Evolutionary conservation across 1,284 basidiomycete genomes (phyloP).

Genomic region (Amylostereum chailletii): DNA sequence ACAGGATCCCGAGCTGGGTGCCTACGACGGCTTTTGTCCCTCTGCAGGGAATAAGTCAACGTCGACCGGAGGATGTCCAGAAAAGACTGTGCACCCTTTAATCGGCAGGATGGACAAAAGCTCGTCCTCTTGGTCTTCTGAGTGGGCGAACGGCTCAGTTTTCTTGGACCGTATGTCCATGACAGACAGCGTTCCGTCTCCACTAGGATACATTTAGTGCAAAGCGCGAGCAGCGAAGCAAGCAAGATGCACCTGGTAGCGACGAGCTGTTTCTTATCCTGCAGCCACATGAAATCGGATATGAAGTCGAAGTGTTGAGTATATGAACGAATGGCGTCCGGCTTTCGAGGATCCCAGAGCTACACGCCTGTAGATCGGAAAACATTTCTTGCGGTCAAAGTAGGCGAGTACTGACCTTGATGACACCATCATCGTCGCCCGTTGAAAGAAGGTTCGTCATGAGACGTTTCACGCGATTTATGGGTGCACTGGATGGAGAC

Average conservation of each 20-base stretch:
- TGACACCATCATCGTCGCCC: slow-evolving; percentile 90
- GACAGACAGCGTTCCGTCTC: slow-evolving; percentile 86
- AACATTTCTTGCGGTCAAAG: neutral
- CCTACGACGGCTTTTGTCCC: slow-evolving; percentile 81
- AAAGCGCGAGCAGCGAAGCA: neutral
- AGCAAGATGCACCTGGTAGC: slow-evolving; percentile 63
- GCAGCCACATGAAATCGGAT: slow-evolving; percentile 84
- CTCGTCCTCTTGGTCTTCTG: slow-evolving; percentile 96
- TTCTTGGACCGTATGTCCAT: slow-evolving; percentile 83
- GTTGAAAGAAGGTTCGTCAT: slow-evolving; percentile 68
- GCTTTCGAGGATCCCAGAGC: slow-evolving; percentile 85
- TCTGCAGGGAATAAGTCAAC: slow-evolving; percentile 25
- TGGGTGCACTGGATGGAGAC: slow-evolving; percentile 54
- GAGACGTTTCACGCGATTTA: slow-evolving; percentile 74
- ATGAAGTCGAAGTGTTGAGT: slow-evolving; percentile 94
- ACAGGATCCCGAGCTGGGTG: slow-evolving; percentile 86
- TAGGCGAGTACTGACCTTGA: slow-evolving; percentile 54
- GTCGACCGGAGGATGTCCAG: neutral
- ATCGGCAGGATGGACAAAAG: slow-evolving; percentile 79
- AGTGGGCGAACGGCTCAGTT: slow-evolving; percentile 65
- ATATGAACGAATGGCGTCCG: slow-evolving; percentile 59
- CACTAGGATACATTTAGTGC: slow-evolving; percentile 36
- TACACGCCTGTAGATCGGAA: slow-evolving; percentile 18
- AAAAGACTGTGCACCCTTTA: slow-evolving; percentile 49
- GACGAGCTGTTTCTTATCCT: slow-evolving; percentile 79